phyloP scores from a whole-genome alignment of 306 rosid genomes.

The Vigna nakashimae region DNA sequence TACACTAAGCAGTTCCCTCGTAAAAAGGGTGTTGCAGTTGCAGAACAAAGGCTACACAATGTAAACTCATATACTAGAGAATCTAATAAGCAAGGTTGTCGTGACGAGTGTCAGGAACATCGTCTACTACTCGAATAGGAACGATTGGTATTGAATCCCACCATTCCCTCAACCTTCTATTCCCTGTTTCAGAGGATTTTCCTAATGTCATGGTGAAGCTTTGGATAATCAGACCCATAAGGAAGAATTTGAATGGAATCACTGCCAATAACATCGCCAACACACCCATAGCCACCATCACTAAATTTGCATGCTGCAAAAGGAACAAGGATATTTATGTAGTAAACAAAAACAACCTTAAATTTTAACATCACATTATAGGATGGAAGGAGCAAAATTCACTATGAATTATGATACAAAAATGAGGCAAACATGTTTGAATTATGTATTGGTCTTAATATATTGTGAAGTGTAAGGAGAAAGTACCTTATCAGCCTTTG shows the following conservation, averaged over 20 bases:
- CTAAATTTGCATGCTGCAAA: constrained; percentile 81
- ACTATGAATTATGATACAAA: too few species aligned
- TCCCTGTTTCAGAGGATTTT: constrained; percentile 53
- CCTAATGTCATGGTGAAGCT: constrained; percentile 56
- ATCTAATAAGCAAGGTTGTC: neutral
- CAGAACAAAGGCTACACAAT: neutral
- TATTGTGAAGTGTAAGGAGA: neutral
- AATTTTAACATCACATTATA: neutral
- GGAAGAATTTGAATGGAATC: constrained; percentile 67
- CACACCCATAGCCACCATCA: constrained; percentile 61
- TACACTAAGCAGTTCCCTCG: constrained; percentile 9
- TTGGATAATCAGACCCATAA: constrained; percentile 64
- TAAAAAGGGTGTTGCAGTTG: neutral
- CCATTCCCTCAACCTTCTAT: constrained; percentile 87
- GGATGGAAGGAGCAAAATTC: too few species aligned
- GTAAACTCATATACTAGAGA: neutral
- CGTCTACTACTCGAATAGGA: constrained; percentile 66
- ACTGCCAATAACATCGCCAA: constrained; percentile 63
- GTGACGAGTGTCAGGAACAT: constrained; percentile 27
- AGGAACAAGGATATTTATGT: neutral
- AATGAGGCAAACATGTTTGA: neutral
- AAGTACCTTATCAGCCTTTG: constrained; percentile 86
- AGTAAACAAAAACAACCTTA: neutral
- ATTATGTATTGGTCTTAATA: too few species aligned
- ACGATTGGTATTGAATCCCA: constrained; percentile 92